Base-by-base conservation (phyloP, 225 moss, liverwort and hornwort genomes). In the Asterella californica region DNA sequence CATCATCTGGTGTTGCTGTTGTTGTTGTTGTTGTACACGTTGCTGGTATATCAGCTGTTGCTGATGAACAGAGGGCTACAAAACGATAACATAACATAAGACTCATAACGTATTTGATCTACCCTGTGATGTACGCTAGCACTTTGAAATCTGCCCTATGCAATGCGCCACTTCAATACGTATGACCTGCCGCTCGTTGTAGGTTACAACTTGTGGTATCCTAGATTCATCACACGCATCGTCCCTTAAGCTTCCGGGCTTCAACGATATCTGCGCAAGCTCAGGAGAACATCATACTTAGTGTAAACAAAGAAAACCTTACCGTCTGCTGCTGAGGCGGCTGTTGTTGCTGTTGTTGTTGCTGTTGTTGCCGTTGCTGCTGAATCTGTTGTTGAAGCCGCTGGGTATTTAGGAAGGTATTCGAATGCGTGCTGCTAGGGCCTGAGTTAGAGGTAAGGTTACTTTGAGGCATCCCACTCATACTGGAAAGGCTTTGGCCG, bases 21-120 rank as follows among this genome's bases (percentile, higher is more conserved):
- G 83, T 76, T 70, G 84, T 76, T 70, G 88, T 76, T 64, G 76
- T 78, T 54, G 88, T 72, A 70, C 25, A n/a, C 79, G 82, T 65
- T 74, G 90, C 87, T 82, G 82, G 62, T 76, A 82, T 22, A 83
- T 63, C 48, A 86, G 45, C 24, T 86, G 79, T 52, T 85, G 84
- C 49, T 84, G 85, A 24, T 87, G 81, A 29, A 74, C 82, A 80
- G 90, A 77, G 85, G 91, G 85, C 91, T 89, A 90, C 89, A 81
- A 86, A 84, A 15, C 48, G 29, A 49, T 42, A 1, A 72, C n/a
- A 46, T 6, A 72, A 72, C 69, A 42, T 2, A 42, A 3, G 4
- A 42, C 42, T 42, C 4, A 42, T 42, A 42, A 42, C 42, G 42
- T 7, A 7, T 42, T 42, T 42, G n/a, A n/a, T n/a, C 42, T 42